Percentiles rank a stretch among this genome's conserved stretches.
phyloP scores from a whole-genome alignment of 192 early-diverging fungal genomes.

The Borealophlyctis nickersoniae region DNA sequence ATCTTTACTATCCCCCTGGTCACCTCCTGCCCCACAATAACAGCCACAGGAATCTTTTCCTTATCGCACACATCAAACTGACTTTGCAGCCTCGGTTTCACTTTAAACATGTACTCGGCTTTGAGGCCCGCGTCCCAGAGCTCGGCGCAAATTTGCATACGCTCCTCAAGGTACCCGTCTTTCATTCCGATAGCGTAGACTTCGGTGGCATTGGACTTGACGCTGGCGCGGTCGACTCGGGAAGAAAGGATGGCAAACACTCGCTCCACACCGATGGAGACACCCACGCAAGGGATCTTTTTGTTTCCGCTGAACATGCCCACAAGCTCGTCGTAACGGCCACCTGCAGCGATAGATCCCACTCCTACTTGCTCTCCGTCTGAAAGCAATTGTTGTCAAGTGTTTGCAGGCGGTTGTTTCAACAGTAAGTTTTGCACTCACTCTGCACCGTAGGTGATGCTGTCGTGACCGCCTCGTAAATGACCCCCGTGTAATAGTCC shows the following conservation, averaged over 20 bases:
- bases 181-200: slow-evolving; percentile 83
- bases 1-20: slow-evolving; percentile 77
- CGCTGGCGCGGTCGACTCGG: slow-evolving; percentile 9
- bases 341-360: slow-evolving; percentile 95
- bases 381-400: slow-evolving; percentile 9
- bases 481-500: slow-evolving; percentile 99
- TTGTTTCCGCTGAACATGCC: slow-evolving; percentile 84
- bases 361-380: slow-evolving; percentile 79
- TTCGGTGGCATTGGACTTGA: slow-evolving; percentile 70
- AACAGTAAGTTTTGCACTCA: slow-evolving; percentile 4
- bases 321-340: slow-evolving; percentile 95
- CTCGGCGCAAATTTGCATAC: slow-evolving; percentile 81
- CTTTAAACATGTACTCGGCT: slow-evolving; percentile 89
- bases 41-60: slow-evolving; percentile 83
- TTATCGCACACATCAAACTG: slow-evolving; percentile 82
- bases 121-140: slow-evolving; percentile 91
- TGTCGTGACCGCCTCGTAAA: slow-evolving; percentile 87
- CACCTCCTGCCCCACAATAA: slow-evolving; percentile 81
- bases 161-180: slow-evolving; percentile 80
- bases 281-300: slow-evolving; percentile 91
- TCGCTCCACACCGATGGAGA: slow-evolving; percentile 94
- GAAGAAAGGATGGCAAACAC: slow-evolving; percentile 73
- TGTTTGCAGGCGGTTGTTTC: not conserved
- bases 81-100: slow-evolving; percentile 74
- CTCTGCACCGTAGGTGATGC: slow-evolving; percentile 21